Percentiles rank a stretch among this genome's conserved stretches.
phyloP scores from a whole-genome alignment of 1,139 yeast genomes.

The Yamadazyma taylorii region DNA sequence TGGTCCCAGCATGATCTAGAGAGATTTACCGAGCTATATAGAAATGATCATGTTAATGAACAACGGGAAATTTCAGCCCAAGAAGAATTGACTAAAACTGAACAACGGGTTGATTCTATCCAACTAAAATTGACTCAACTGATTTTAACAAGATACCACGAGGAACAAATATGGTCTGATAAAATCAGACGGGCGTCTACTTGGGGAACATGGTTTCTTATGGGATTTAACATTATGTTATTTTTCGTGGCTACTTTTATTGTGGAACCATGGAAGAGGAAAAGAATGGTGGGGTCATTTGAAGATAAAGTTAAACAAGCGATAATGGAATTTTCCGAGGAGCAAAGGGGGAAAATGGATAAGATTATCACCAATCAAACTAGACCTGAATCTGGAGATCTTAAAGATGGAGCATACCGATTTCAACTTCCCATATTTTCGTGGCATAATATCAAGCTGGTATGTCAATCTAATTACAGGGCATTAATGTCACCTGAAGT shows the following conservation, averaged over 20 bases:
- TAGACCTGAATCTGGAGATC: slow-evolving; percentile 1
- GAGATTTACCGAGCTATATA: slow-evolving; percentile 75
- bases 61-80: slow-evolving; percentile 58
- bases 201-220: slow-evolving; percentile 92
- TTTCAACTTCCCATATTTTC: slow-evolving; percentile 8
- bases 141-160: slow-evolving; percentile 87
- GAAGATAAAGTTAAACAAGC: slow-evolving; percentile 72
- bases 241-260: slow-evolving; percentile 81
- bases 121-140: slow-evolving; percentile 72
- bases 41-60: slow-evolving; percentile 79
- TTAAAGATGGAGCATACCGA: neutral
- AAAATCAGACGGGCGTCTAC: slow-evolving; percentile 91
- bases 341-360: slow-evolving; percentile 18
- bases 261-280: slow-evolving; percentile 93
- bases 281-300: slow-evolving; percentile 75
- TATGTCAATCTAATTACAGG: slow-evolving; percentile 16
- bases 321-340: slow-evolving; percentile 33
- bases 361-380: slow-evolving; percentile 10
- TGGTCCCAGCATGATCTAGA: slow-evolving; percentile 84
- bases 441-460: slow-evolving; percentile 21
- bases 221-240: slow-evolving; percentile 81
- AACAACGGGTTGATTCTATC: slow-evolving; percentile 64
- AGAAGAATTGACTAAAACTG: slow-evolving; percentile 52
- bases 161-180: slow-evolving; percentile 98
- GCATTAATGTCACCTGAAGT: slow-evolving; percentile 22